phyloP scores from a whole-genome alignment of 352 stramenopile genomes.

The Elongisporangium undulatum region DNA sequence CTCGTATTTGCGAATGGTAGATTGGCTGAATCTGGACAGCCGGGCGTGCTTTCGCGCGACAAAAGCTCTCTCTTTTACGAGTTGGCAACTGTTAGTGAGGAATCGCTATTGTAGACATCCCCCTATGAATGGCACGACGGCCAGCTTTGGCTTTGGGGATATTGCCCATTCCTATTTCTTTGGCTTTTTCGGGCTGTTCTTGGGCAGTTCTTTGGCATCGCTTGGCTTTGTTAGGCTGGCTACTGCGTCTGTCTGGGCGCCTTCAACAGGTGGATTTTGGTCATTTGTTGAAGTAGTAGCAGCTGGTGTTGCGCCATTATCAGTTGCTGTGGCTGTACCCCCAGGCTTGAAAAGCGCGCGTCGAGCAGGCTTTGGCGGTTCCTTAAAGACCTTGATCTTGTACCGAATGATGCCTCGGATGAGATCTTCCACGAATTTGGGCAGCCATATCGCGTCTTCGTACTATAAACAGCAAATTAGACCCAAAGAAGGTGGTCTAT shows the following conservation, averaged over 20 bases:
- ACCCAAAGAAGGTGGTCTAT: background rate
- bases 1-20: constrained; percentile 56
- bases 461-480: constrained; percentile 17
- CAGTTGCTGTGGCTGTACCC: constrained; percentile 1
- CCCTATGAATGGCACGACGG: no score
- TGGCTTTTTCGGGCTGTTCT: constrained; percentile 1
- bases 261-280: background rate
- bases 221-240: background rate
- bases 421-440: constrained; percentile 69
- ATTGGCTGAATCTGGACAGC: constrained; percentile 46
- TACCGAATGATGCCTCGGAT: constrained; percentile 64
- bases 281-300: background rate
- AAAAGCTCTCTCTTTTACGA: constrained; percentile 36
- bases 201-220: background rate
- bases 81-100: constrained; percentile 18
- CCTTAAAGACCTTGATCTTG: constrained; percentile 74
- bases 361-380: constrained; percentile 21
- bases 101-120: background rate
- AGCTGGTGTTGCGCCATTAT: background rate
- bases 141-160: no score
- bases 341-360: constrained; percentile 5
- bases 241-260: background rate
- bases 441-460: constrained; percentile 57
- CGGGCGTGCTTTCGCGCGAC: constrained; percentile 26
- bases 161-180: background rate